Percentiles rank a stretch among this genome's conserved stretches.
phyloP scores from a whole-genome alignment of 192 early-diverging fungal species.

The Phlyctochytrium planicorne region DNA sequence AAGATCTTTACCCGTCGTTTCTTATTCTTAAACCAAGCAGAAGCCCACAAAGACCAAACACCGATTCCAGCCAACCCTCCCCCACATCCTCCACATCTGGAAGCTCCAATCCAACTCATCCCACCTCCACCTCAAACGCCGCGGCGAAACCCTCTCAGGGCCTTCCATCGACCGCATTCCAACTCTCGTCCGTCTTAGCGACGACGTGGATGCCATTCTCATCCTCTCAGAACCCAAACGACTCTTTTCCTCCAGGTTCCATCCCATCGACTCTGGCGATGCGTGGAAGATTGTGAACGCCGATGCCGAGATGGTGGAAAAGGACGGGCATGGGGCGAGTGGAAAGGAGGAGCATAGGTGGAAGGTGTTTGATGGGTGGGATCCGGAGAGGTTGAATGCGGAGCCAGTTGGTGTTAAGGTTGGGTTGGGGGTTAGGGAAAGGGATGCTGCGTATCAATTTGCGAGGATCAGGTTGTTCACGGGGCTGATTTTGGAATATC shows the following conservation, averaged over 20 bases:
- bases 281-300: not conserved
- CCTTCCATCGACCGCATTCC: constrained; percentile 18
- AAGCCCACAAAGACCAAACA: no score
- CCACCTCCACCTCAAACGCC: no score
- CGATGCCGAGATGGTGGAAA: not conserved
- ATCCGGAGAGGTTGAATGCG: not conserved
- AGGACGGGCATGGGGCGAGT: not conserved
- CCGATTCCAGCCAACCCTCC: no score
- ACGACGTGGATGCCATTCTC: constrained; percentile 1
- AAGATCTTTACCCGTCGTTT: no score
- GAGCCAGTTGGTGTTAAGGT: not conserved
- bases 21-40: no score
- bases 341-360: not conserved
- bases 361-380: not conserved
- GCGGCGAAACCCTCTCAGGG: no score
- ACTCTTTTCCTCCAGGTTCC: no score
- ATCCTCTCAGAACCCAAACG: no score
- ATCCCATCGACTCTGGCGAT: not conserved
- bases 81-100: no score
- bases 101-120: no score
- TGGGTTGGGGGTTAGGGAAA: constrained; percentile 11
- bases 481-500: constrained; percentile 11
- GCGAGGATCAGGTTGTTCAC: constrained; percentile 6
- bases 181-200: not conserved
- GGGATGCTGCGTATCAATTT: constrained; percentile 13